Evolutionary conservation across 306 rosid genomes (phyloP), one percentile per base, ranked within the genome.

Genomic region (Malus domestica): DNA sequence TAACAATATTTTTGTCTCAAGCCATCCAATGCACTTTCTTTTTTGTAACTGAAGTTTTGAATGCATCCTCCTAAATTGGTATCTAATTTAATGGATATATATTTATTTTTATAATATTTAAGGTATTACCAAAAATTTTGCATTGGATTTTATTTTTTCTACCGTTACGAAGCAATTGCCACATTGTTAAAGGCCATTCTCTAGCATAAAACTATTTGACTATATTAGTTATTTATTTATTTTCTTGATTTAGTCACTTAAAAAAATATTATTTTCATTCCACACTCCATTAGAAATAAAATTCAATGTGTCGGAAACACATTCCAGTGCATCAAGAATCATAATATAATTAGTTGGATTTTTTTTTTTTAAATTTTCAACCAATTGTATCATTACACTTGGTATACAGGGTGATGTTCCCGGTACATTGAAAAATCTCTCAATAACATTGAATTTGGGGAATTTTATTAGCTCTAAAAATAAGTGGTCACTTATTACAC

Each of bases 1-100:
- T 70, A 74, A 84, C 73, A 22, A 74, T 51, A 61, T 65, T 5
- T 64, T 82, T 59, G 79, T 78, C 52, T 76, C 63, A 66, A 74
- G 42, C 29, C 49, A 78, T 52, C 80, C 68, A n/a, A 9, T 52
- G 45, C 55, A 61, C 61, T 51, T 57, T 40, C 29, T 25, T 75
- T 25, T 75, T 12, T 72, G 75, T 68, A 81, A 79, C 77, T 52
- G 78, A 61, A 72, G 6, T 65, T 75, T 75, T 40, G 54, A 68
- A 68, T 46, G 49, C 38, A 49, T 49, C 54, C 40, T 71, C 46
- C 68, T 79, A 19, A 82, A 76, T 75, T 81, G 69, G 69, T 32
- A 63, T 62, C n/a, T 51, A 73, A 75, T 79, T 85, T 20, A 80
- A 52, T 49, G 5, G 22, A 66, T 74, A 29, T 66, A 33, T 35